Conservation (phyloP, 1,284 basidiomycete species). For the Athelia psychrophila region DNA sequence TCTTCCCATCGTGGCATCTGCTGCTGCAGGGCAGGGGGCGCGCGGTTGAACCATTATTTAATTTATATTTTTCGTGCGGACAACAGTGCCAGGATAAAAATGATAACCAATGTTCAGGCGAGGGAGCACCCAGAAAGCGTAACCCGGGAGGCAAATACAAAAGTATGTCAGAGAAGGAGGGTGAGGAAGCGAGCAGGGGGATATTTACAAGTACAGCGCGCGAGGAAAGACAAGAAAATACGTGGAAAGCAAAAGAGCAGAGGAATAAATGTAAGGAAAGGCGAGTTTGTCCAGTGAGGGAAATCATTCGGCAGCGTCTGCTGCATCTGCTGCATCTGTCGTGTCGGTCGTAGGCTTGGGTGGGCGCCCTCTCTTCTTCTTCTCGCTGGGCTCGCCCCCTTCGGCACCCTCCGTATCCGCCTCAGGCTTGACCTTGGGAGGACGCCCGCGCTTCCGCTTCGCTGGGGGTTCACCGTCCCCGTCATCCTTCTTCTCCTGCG, state of each 20-base stretch:
- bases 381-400: slow-evolving; percentile 41
- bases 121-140: not conserved
- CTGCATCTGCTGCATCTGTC: not conserved
- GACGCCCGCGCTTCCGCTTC: slow-evolving; percentile 72
- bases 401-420: slow-evolving; percentile 33
- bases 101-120: not conserved
- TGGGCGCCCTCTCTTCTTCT: slow-evolving; percentile 72
- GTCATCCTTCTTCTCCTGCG: slow-evolving; percentile 53
- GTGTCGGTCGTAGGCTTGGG: slow-evolving; percentile 50
- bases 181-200: not conserved
- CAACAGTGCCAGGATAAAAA: not conserved
- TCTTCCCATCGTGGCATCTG: not conserved
- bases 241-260: not conserved
- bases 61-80: not conserved
- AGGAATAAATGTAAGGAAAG: not conserved
- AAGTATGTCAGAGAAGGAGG: not conserved
- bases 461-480: slow-evolving; percentile 51
- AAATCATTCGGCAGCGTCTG: not conserved
- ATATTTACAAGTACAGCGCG: not conserved
- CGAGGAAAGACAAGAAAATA: not conserved
- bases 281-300: not conserved
- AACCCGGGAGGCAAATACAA: not conserved
- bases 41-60: not conserved
- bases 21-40: not conserved
- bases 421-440: slow-evolving; percentile 63